These are phyloP conservation scores for Acephala macrosclerotiorum DNA, from an alignment of 2,329 filamentous ascomycete species.

Conservation along the genomic window DNA sequence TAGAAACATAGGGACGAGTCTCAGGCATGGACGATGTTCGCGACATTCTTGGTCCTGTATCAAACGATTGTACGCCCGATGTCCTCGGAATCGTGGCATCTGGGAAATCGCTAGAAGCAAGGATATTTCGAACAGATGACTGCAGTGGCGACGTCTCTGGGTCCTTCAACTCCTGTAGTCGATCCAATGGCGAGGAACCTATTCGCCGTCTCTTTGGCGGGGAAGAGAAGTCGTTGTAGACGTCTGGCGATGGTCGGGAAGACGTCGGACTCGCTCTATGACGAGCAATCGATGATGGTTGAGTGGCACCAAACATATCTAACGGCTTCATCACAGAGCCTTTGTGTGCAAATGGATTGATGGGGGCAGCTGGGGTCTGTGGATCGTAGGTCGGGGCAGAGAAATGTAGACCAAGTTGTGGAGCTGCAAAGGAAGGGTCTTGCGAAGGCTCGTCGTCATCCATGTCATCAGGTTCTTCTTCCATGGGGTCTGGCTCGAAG, in stretches of 20 bases:
- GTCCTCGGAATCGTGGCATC: conserved; percentile 7
- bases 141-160: conserved; percentile 27
- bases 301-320: conserved; percentile 43
- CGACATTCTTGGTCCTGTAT: conserved; percentile 18
- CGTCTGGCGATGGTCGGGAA: conserved; percentile 42
- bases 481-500: conserved; percentile 15
- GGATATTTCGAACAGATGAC: conserved; percentile 28
- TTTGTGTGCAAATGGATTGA: conserved; percentile 42
- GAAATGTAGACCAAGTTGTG: background rate
- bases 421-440: conserved; percentile 33
- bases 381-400: conserved; percentile 31
- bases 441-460: conserved; percentile 27
- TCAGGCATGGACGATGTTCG: conserved; percentile 23
- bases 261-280: conserved; percentile 38
- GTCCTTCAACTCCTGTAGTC: background rate
- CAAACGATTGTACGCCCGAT: conserved; percentile 30
- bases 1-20: conserved; percentile 38
- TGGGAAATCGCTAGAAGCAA: conserved; percentile 23
- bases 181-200: conserved; percentile 36
- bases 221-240: conserved; percentile 35
- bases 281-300: conserved; percentile 40
- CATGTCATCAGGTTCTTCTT: conserved; percentile 16
- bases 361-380: conserved; percentile 39
- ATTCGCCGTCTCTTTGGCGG: conserved; percentile 28
- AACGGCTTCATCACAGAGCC: conserved; percentile 40